Percentiles rank a stretch among this genome's conserved stretches.
Evolutionary conservation across 768 basidiomycete genomes (phyloP).

Genomic region (Phylloporus rhodoxanthus): DNA sequence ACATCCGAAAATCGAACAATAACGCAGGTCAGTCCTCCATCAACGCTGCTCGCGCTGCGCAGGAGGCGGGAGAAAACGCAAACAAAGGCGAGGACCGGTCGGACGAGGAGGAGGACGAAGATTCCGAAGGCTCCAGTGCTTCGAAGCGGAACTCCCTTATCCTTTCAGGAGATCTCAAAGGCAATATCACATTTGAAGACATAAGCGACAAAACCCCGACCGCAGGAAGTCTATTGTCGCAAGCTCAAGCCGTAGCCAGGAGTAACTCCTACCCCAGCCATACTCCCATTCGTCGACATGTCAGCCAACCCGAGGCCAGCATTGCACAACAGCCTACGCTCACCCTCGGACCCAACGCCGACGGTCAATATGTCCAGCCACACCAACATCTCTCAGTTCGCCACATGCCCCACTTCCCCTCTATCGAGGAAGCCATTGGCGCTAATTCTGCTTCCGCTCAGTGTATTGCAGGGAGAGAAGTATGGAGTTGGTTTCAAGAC

Average conservation of each 20-base stretch:
- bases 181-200: slow-evolving; percentile 53
- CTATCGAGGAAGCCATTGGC: slow-evolving; percentile 79
- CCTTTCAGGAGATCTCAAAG: slow-evolving; percentile 59
- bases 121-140: slow-evolving; percentile 69
- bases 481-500: slow-evolving; percentile 90
- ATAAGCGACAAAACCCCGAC: slow-evolving; percentile 84
- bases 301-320: slow-evolving; percentile 49
- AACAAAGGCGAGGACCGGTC: slow-evolving; percentile 65
- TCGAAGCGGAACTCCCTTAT: slow-evolving; percentile 74
- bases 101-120: slow-evolving; percentile 84
- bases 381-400: slow-evolving; percentile 61
- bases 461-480: slow-evolving; percentile 73
- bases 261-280: slow-evolving; percentile 58
- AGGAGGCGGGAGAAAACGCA: slow-evolving; percentile 58
- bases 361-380: slow-evolving; percentile 42
- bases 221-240: slow-evolving; percentile 67
- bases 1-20: slow-evolving; percentile 87
- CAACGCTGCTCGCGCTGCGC: slow-evolving; percentile 66
- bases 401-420: slow-evolving; percentile 74
- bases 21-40: slow-evolving; percentile 70
- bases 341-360: slow-evolving; percentile 42
- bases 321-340: slow-evolving; percentile 53
- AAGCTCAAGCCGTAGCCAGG: slow-evolving; percentile 61
- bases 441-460: slow-evolving; percentile 70
- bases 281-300: slow-evolving; percentile 71